Conservation (phyloP, 2,329 filamentous ascomycete species). For the Cladosporium velox region DNA sequence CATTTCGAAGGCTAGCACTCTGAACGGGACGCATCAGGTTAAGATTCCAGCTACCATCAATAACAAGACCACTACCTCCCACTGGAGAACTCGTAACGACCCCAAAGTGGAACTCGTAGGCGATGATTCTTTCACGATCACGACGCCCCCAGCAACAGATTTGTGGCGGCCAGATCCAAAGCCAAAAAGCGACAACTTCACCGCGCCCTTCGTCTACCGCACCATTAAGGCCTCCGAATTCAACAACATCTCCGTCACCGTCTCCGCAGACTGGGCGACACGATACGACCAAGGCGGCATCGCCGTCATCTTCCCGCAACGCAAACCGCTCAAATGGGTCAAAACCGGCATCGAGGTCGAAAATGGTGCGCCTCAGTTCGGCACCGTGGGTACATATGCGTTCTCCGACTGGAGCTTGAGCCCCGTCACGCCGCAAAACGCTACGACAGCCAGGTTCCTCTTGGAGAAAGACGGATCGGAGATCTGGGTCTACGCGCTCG, state of each 20-base stretch:
- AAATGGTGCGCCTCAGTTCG: slow-evolving; percentile 62
- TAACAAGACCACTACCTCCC: background rate
- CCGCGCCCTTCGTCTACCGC: slow-evolving; percentile 32
- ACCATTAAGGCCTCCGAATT: slow-evolving; percentile 48
- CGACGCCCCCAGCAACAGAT: slow-evolving; percentile 64
- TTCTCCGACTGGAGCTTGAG: slow-evolving; percentile 77
- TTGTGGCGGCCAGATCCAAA: slow-evolving; percentile 66
- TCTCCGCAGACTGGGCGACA: slow-evolving; percentile 60
- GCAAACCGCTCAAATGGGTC: slow-evolving; percentile 57
- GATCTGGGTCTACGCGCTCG: slow-evolving; percentile 66
- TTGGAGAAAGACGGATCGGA: slow-evolving; percentile 50
- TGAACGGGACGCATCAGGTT: background rate
- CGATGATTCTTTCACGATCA: slow-evolving; percentile 51
- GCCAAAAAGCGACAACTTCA: slow-evolving; percentile 58
- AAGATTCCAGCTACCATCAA: background rate
- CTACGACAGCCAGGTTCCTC: slow-evolving; percentile 29
- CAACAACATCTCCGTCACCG: slow-evolving; percentile 61
- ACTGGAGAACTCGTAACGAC: background rate
- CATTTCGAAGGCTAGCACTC: background rate
- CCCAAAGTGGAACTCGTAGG: background rate
- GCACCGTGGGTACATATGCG: slow-evolving; percentile 69
- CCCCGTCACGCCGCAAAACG: slow-evolving; percentile 44
- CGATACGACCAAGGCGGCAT: slow-evolving; percentile 70
- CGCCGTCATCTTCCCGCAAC: slow-evolving; percentile 41
- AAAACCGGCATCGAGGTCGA: slow-evolving; percentile 79